Percentiles rank a stretch among this genome's conserved stretches.
These are phyloP conservation scores for Rhynchospora tenuis DNA, from an alignment of 176 grass and related monocot genomes.

Conservation along the genomic window DNA sequence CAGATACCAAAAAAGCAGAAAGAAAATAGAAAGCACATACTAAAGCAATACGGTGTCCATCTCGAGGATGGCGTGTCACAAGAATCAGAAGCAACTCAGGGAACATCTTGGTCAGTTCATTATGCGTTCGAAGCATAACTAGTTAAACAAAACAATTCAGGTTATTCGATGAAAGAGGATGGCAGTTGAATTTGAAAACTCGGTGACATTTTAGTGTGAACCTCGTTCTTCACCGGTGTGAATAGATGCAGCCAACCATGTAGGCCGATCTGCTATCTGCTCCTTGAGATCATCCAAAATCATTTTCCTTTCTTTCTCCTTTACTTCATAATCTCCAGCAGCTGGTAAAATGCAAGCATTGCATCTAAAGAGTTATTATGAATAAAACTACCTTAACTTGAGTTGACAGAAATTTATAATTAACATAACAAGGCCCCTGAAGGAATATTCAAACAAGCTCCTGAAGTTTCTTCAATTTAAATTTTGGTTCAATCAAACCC, in stretches of 20 bases:
- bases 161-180: neutral
- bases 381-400: neutral
- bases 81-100: constrained; percentile 56
- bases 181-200: neutral
- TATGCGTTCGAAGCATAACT: constrained; percentile 75
- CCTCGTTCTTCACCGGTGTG: constrained; percentile 86
- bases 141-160: constrained; percentile 12
- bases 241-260: constrained; percentile 84
- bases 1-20: neutral
- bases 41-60: constrained; percentile 43
- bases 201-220: neutral
- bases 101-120: constrained; percentile 52
- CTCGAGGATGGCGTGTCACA: constrained; percentile 70
- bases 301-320: constrained; percentile 32
- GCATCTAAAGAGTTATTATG: neutral
- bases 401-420: neutral
- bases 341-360: constrained; percentile 27
- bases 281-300: constrained; percentile 52
- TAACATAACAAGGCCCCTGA: neutral
- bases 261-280: constrained; percentile 48
- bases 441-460: constrained; percentile 6
- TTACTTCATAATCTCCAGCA: constrained; percentile 52
- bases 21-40: constrained; percentile 41
- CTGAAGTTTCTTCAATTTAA: neutral
- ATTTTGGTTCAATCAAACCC: neutral